phyloP scores from a whole-genome alignment of 1,139 yeast genomes.

The Zygosaccharomyces pseudobailii region DNA sequence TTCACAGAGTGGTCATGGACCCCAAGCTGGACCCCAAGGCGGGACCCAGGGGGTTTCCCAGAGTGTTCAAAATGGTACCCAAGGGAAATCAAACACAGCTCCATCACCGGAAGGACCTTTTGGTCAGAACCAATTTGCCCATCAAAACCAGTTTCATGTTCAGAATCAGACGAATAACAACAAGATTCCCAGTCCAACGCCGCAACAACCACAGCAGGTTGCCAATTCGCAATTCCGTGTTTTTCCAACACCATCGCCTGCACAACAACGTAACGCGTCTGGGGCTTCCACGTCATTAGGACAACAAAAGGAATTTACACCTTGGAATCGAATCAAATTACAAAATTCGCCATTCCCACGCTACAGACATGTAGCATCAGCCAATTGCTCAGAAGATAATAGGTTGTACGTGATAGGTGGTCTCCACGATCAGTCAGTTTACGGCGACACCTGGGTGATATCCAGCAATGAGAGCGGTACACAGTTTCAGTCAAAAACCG shows the following conservation, averaged over 20 bases:
- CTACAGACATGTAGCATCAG: slow-evolving; percentile 85
- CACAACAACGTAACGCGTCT: slow-evolving; percentile 29
- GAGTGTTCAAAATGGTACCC: not conserved
- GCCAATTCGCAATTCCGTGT: slow-evolving; percentile 14
- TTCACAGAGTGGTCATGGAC: not conserved
- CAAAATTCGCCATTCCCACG: slow-evolving; percentile 87
- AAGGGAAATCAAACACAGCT: not conserved
- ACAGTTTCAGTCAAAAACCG: slow-evolving; percentile 50
- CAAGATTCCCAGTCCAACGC: not conserved
- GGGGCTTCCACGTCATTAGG: slow-evolving; percentile 26
- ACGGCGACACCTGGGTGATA: slow-evolving; percentile 90
- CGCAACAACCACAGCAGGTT: slow-evolving; percentile 2
- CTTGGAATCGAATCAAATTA: slow-evolving; percentile 74
- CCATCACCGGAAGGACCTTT: not conserved
- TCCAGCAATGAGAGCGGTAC: slow-evolving; percentile 44
- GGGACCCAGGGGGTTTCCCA: not conserved
- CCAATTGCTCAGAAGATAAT: slow-evolving; percentile 70
- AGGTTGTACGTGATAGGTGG: slow-evolving; percentile 94
- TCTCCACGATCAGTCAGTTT: slow-evolving; percentile 83
- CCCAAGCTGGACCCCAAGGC: not conserved
- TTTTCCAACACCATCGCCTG: slow-evolving; percentile 28
- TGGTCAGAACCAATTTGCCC: not conserved
- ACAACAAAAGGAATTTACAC: slow-evolving; percentile 35
- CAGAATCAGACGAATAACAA: slow-evolving; percentile 2
- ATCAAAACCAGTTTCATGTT: slow-evolving; percentile 6